A percentile compares a stretch with the other conserved stretches of the same genome.
Conservation (phyloP, 2,329 filamentous ascomycete genomes). For the Ophiostoma sp. region DNA sequence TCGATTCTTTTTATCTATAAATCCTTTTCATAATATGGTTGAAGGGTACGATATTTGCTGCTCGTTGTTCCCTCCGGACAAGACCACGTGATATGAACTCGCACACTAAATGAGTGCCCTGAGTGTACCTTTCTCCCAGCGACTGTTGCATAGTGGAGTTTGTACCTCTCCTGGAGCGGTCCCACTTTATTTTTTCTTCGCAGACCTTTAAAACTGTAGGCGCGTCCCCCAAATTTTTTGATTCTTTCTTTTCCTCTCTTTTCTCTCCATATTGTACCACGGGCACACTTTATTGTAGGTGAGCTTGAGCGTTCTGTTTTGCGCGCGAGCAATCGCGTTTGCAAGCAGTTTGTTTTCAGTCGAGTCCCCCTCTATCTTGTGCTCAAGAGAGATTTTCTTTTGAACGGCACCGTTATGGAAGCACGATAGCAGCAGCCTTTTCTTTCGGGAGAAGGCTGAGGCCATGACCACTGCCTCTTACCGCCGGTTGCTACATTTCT, state of each 20-base stretch:
- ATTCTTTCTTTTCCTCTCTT: slow-evolving; percentile 43
- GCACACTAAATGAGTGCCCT: neutral
- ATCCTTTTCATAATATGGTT: too few relatives aligned
- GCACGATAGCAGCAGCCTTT: slow-evolving; percentile 54
- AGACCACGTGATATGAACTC: neutral
- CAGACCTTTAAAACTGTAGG: slow-evolving; percentile 10
- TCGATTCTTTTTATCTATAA: too few relatives aligned
- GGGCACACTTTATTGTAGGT: slow-evolving; percentile 73
- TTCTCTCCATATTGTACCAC: slow-evolving; percentile 61
- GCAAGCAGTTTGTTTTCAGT: slow-evolving; percentile 42
- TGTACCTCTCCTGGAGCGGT: neutral
- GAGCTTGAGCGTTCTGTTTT: slow-evolving; percentile 53
- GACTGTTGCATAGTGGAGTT: neutral
- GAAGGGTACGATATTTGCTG: neutral
- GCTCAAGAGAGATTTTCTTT: slow-evolving; percentile 56
- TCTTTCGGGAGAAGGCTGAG: slow-evolving; percentile 39
- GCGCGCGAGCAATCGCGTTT: slow-evolving; percentile 3
- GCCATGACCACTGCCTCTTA: slow-evolving; percentile 68
- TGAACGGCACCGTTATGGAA: slow-evolving; percentile 66
- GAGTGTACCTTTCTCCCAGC: neutral
- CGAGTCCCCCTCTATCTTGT: slow-evolving; percentile 74
- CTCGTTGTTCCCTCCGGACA: neutral
- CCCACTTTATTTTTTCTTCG: slow-evolving; percentile 28
- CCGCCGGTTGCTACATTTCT: slow-evolving; percentile 70
- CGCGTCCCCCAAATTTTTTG: slow-evolving; percentile 31